Evolutionary conservation across 495 filamentous ascomycete genomes (phyloP).

Genomic region (Penicillium canescens): DNA sequence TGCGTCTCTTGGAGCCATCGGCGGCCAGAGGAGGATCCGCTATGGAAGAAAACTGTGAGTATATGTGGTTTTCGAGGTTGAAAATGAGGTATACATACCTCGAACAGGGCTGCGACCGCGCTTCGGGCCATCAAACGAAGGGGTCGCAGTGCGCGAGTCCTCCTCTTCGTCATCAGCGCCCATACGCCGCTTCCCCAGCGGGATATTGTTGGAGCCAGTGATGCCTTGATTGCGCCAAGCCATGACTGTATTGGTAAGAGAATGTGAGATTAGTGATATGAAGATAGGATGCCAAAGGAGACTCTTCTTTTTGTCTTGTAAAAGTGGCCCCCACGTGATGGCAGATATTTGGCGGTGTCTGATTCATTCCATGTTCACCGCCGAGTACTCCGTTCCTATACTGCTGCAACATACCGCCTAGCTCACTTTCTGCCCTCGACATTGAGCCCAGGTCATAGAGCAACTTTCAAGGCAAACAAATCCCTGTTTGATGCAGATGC

Average conservation of each 20-base stretch:
- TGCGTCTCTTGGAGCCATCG: conserved; percentile 80
- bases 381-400: too few species aligned
- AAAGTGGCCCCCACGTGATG: too few species aligned
- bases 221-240: conserved; percentile 93
- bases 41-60: conserved; percentile 12
- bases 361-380: too few species aligned
- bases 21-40: conserved; percentile 47
- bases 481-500: too few species aligned
- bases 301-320: too few species aligned
- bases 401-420: too few species aligned
- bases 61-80: not conserved
- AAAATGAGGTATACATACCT: conserved; percentile 41
- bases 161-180: conserved; percentile 67
- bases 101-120: conserved; percentile 75
- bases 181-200: conserved; percentile 87
- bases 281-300: conserved; percentile 2
- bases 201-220: conserved; percentile 98
- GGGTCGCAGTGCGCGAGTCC: conserved; percentile 57
- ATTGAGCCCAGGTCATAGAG: too few species aligned
- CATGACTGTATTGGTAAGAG: conserved; percentile 50
- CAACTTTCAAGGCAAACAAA: too few species aligned
- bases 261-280: conserved; percentile 14
- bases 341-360: too few species aligned
- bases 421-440: too few species aligned
- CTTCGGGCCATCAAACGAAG: conserved; percentile 56